phyloP scores from a whole-genome alignment of 495 filamentous ascomycete genomes.

The Glonium stellatum region DNA sequence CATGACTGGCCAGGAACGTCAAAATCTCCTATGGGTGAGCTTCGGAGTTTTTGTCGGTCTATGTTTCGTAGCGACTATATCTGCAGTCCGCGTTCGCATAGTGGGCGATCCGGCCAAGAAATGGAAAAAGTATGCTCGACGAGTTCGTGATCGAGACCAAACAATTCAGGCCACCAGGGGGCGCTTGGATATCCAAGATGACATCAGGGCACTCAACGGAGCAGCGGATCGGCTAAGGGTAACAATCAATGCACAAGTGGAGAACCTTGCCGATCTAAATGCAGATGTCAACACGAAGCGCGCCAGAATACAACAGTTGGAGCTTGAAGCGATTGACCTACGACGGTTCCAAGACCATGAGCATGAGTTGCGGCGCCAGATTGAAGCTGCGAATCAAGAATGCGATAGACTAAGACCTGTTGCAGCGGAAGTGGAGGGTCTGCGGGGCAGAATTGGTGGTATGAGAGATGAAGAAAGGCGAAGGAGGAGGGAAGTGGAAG shows the following conservation, averaged over 20 bases:
- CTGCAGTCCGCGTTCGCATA: background rate
- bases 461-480: background rate
- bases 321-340: background rate
- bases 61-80: background rate
- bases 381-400: background rate
- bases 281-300: background rate
- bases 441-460: background rate
- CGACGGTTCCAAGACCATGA: slow-evolving; percentile 1
- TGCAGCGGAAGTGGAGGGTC: background rate
- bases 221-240: background rate
- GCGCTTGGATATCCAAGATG: background rate
- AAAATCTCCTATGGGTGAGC: slow-evolving; percentile 5
- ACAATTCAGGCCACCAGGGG: background rate
- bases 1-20: background rate
- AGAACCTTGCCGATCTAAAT: background rate
- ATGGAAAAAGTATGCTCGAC: background rate
- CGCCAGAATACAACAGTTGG: background rate
- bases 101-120: background rate
- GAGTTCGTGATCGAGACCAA: background rate
- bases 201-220: background rate
- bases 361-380: background rate
- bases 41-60: background rate
- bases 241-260: background rate
- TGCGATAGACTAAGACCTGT: background rate
- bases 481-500: background rate